These are phyloP conservation scores for Nigrospora osmanthi DNA, from an alignment of 2,329 filamentous ascomycete genomes.

Conservation along the genomic window DNA sequence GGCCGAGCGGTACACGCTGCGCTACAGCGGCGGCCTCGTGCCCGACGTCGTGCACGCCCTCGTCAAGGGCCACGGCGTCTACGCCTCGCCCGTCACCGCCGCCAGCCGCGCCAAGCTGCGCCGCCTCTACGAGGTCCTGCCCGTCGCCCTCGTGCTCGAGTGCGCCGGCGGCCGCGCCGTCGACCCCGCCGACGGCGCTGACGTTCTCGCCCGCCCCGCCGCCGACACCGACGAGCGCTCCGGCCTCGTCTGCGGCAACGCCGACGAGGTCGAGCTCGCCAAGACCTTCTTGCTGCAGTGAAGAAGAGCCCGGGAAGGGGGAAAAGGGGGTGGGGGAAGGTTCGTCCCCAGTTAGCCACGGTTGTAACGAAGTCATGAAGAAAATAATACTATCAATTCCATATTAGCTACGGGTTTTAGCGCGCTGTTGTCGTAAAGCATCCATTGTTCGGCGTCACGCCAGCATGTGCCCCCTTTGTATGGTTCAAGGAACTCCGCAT, in stretches of 20 bases:
- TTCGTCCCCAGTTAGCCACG: too few species aligned
- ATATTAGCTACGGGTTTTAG: too few species aligned
- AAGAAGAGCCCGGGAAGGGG: too few species aligned
- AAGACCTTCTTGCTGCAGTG: slow-evolving; percentile 3
- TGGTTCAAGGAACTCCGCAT: too few species aligned
- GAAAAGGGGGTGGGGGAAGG: too few species aligned
- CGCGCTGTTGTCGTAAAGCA: too few species aligned
- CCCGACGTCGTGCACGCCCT: slow-evolving; percentile 53
- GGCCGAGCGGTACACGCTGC: slow-evolving; percentile 45
- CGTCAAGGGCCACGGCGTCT: slow-evolving; percentile 52
- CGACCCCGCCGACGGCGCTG: slow-evolving; percentile 33
- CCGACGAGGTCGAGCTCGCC: slow-evolving; percentile 36
- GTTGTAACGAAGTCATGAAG: too few species aligned
- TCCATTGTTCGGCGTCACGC: too few species aligned
- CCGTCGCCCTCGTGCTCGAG: slow-evolving; percentile 52
- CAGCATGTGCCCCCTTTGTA: too few species aligned
- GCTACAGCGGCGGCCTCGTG: slow-evolving; percentile 54
- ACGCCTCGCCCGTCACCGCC: slow-evolving; percentile 47
- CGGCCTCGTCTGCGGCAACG: slow-evolving; percentile 41
- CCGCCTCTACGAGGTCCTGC: slow-evolving; percentile 50
- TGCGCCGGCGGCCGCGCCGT: slow-evolving; percentile 50
- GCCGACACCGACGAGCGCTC: slow-evolving; percentile 38
- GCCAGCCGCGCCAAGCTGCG: slow-evolving; percentile 48
- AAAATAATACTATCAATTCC: too few species aligned
- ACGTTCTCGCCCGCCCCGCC: slow-evolving; percentile 31